phyloP scores from a whole-genome alignment of 1,284 basidiomycete genomes.

The Fomitopsis pinicola region DNA sequence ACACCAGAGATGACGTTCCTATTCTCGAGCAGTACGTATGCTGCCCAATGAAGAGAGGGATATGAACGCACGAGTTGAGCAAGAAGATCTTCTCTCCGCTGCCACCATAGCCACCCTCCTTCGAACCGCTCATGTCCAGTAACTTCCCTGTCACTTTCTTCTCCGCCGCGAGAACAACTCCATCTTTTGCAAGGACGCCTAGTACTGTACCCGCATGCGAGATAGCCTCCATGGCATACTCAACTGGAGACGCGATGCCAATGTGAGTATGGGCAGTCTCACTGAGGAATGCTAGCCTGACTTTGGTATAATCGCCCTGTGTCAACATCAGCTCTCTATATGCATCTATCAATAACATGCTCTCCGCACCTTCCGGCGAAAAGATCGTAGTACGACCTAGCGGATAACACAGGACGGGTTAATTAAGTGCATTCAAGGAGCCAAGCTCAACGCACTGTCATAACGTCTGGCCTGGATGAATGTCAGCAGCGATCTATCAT shows the following conservation, averaged over 20 bases:
- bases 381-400: conserved; percentile 91
- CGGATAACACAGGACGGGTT: conserved; percentile 16
- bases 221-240: conserved; percentile 99
- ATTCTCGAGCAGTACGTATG: neutral
- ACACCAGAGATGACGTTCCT: conserved; percentile 96
- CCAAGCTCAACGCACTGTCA: conserved; percentile 60
- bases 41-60: neutral
- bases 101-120: conserved; percentile 88
- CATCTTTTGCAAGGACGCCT: conserved; percentile 92
- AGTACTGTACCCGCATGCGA: conserved; percentile 95
- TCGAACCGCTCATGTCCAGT: conserved; percentile 81
- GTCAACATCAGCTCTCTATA: neutral
- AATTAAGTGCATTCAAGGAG: conserved; percentile 2
- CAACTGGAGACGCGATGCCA: conserved; percentile 51
- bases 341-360: neutral
- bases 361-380: conserved; percentile 82
- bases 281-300: conserved; percentile 33
- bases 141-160: conserved; percentile 99
- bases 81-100: conserved; percentile 98
- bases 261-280: neutral
- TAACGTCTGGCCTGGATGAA: conserved; percentile 75
- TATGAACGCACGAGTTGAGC: conserved; percentile 71
- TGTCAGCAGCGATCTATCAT: neutral
- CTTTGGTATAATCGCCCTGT: conserved; percentile 88
- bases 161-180: conserved; percentile 97